These are phyloP conservation scores for Lactarius sp. DNA, from an alignment of 768 basidiomycete genomes.

Conservation along the genomic window DNA sequence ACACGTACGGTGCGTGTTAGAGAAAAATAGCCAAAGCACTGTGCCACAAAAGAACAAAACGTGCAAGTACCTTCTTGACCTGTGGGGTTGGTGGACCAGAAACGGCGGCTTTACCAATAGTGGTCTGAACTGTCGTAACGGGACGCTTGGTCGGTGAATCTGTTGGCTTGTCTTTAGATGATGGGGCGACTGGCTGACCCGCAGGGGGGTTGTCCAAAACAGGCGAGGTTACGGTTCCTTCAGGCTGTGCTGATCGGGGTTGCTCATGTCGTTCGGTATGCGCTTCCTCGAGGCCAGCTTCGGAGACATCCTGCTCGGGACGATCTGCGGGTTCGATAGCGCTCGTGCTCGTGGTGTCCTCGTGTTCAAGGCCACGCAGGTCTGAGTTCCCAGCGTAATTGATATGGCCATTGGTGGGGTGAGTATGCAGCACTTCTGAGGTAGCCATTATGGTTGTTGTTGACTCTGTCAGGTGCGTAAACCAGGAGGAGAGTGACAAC, in stretches of 20 bases:
- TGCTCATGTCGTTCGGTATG: conserved; percentile 26
- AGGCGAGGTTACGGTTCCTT: conserved; percentile 19
- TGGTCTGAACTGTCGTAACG: conserved; percentile 36
- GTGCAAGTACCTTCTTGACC: conserved; percentile 61
- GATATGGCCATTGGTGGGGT: conserved; percentile 1
- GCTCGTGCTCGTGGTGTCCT: conserved; percentile 30
- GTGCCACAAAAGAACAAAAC: conserved; percentile 22
- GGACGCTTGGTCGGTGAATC: conserved; percentile 31
- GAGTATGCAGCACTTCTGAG: conserved; percentile 8
- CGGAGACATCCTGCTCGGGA: conserved; percentile 4
- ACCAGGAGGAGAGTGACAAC: too few species aligned
- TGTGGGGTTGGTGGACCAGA: conserved; percentile 45
- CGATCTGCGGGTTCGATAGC: conserved; percentile 1
- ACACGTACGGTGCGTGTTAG: conserved; percentile 22
- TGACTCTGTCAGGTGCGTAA: too few species aligned
- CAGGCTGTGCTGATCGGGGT: conserved; percentile 14
- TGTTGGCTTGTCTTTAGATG: conserved; percentile 27
- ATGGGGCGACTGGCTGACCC: conserved; percentile 24
- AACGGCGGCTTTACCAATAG: conserved; percentile 43
- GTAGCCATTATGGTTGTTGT: conserved; percentile 10
- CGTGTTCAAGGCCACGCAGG: conserved; percentile 32
- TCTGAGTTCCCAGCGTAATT: neutral
- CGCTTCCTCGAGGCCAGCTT: conserved; percentile 12
- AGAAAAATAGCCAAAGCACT: conserved; percentile 22
- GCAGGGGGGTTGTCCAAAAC: conserved; percentile 13